Evolutionary conservation across 2,329 filamentous ascomycete genomes (phyloP).

Genomic region (Colletotrichum paranaense): DNA sequence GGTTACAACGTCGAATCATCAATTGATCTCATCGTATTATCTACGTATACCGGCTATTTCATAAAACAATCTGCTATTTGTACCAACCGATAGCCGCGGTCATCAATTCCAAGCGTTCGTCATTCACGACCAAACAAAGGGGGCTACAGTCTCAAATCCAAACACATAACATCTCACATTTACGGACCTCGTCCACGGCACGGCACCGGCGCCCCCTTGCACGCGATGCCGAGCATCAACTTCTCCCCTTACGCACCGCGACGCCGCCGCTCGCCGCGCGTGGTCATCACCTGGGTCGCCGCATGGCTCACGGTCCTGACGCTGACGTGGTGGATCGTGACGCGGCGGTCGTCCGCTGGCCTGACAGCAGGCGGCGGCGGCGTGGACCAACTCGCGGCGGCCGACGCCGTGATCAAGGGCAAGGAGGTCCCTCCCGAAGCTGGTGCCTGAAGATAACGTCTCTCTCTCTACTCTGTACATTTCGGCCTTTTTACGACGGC

Average conservation of each 20-base stretch:
- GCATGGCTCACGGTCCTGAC: slow-evolving; percentile 32
- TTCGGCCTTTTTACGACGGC: no score
- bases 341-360: slow-evolving; percentile 1
- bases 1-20: neutral
- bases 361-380: neutral
- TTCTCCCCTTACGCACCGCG: slow-evolving; percentile 33
- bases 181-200: neutral
- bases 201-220: neutral
- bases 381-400: neutral
- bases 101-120: neutral
- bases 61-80: no score
- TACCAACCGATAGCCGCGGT: neutral
- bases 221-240: slow-evolving; percentile 14
- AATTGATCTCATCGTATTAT: neutral
- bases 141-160: neutral
- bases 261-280: slow-evolving; percentile 20
- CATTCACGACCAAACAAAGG: neutral
- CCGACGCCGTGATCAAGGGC: slow-evolving; percentile 27
- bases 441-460: neutral
- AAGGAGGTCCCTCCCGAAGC: slow-evolving; percentile 25
- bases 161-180: neutral
- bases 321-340: slow-evolving; percentile 33
- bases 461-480: no score
- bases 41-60: no score
- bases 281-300: slow-evolving; percentile 34